Conservation (phyloP, 2,329 filamentous ascomycete species). For the Cercospora sp. region DNA sequence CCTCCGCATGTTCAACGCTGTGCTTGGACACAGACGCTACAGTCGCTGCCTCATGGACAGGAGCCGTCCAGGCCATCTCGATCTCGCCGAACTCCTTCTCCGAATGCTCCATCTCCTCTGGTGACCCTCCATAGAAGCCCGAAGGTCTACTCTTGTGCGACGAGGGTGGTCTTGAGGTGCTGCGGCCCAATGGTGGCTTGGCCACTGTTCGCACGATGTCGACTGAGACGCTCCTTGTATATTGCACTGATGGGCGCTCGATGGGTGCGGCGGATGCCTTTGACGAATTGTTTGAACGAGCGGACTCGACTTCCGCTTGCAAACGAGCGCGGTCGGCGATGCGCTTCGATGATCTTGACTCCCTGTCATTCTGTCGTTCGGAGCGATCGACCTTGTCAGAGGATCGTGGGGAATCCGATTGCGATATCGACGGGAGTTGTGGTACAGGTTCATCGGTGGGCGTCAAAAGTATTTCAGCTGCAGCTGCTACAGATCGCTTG, state of each 20-base stretch:
- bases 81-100: not conserved
- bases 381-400: not conserved
- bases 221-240: not conserved
- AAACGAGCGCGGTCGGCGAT: constrained; percentile 1
- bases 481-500: constrained; percentile 11
- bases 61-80: not conserved
- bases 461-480: constrained; percentile 28
- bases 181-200: not conserved
- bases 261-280: not conserved
- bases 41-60: not conserved
- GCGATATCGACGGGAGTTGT: not conserved
- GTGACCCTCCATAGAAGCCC: not conserved
- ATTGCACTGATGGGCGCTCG: not conserved
- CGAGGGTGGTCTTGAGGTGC: not conserved
- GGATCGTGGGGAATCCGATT: not conserved
- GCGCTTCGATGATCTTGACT: constrained; percentile 6
- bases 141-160: not conserved
- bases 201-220: not conserved
- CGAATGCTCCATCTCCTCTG: not conserved
- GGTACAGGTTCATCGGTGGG: not conserved
- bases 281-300: constrained; percentile 4
- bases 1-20: not conserved
- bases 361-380: constrained; percentile 1
- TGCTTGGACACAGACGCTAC: not conserved
- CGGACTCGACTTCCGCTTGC: constrained; percentile 18